Evolutionary conservation across 1,284 basidiomycete genomes (phyloP), one percentile per base, ranked within the genome.

Genomic region (Puccinia polysora): DNA sequence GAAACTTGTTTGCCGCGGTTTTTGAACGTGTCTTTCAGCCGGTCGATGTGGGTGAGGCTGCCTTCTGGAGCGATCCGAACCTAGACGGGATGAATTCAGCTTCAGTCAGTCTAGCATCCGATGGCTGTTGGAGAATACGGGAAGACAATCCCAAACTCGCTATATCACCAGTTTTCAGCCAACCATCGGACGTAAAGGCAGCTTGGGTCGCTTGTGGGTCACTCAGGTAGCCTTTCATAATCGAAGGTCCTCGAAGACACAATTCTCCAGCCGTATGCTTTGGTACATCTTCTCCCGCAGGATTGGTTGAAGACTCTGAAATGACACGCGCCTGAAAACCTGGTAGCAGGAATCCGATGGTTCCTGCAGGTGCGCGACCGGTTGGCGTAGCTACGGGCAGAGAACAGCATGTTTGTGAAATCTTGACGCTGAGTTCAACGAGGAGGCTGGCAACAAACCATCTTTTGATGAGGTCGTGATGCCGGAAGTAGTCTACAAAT

Each of bases 121-220:
- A 56, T 2, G 4, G 7, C 32, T 43, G 40, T 49, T 47, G 14
- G 18, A 12, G 20, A 43, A 12, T 20, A 28, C 32, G 28, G 18
- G 32, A 58, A 18, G n/a, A 14, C 30, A 62, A 5, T 25, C 8
- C 15, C 15, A 40, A 36, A 49, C 28, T 30, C 8, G 23, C 62
- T 43, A 30, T 64, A 49, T 92, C 90, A 0, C 90, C 90, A 0
- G 89, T 92, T 82, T 88, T 89, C 83, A 90, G 88, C 88, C 88
- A 93, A 2, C 85, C 84, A 73, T 89, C 86, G 0, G 81, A 78
- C 0, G 88, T 90, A 75, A 91, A 88, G 2, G 86, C 80, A 8
- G 85, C 83, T 12, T 79, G 79, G 0, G 89, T 91, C 5, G 89
- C 89, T 18, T 80, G 79, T 0, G 81, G 80, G 74, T 91, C 89